These are phyloP conservation scores for Starmerella scarabaei DNA, from an alignment of 805 yeast genomes.

Conservation along the genomic window DNA sequence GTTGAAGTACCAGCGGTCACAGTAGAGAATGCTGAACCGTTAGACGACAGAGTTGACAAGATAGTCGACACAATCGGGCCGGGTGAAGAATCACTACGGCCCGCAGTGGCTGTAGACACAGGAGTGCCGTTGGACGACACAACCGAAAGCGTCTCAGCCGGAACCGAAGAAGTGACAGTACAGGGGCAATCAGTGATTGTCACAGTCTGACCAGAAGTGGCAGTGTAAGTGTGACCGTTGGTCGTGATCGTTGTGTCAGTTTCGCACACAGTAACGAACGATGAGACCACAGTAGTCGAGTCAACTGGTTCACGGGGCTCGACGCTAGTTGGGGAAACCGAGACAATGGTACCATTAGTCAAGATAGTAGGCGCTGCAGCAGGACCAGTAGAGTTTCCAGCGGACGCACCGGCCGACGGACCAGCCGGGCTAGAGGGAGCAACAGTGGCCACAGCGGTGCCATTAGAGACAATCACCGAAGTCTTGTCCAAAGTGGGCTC, in stretches of 20 bases:
- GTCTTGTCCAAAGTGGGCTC: too few species aligned
- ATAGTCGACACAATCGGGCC: too few species aligned
- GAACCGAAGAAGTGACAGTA: neutral
- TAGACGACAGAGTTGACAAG: too few species aligned
- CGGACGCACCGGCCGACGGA: neutral
- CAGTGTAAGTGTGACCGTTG: slow-evolving; percentile 53
- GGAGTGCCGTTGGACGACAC: too few species aligned
- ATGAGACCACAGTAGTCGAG: slow-evolving; percentile 8
- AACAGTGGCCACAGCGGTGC: neutral
- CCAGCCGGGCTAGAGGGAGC: neutral
- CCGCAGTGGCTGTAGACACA: too few species aligned
- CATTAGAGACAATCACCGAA: too few species aligned
- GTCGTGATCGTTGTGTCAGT: slow-evolving; percentile 44
- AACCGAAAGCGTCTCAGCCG: too few species aligned
- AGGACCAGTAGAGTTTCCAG: neutral
- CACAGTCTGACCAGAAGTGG: slow-evolving; percentile 56
- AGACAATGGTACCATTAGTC: neutral
- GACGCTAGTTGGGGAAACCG: too few species aligned
- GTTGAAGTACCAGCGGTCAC: too few species aligned
- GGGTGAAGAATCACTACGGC: neutral
- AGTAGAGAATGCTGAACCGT: too few species aligned
- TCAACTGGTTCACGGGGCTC: too few species aligned
- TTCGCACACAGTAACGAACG: slow-evolving; percentile 46
- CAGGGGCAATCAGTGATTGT: slow-evolving; percentile 40
- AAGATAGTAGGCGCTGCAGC: neutral